Percentiles rank a stretch among this genome's conserved stretches.
Evolutionary conservation across 164 flowering plant species (phyloP).

Genomic region (Nymphaea colorata): DNA sequence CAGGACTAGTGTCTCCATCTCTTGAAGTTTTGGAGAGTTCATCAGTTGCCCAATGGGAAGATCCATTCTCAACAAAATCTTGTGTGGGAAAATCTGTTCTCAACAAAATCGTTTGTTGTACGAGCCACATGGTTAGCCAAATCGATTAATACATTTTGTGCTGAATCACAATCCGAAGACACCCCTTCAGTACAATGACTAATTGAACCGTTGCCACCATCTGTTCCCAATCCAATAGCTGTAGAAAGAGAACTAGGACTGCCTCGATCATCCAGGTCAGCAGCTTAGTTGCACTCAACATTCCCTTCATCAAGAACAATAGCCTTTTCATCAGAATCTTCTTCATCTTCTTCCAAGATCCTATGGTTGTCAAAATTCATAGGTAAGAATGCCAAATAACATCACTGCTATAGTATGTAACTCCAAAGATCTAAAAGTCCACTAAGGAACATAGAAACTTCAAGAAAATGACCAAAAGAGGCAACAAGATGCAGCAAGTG

Average conservation of each 20-base stretch:
- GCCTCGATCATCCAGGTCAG: conserved; percentile 22
- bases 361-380: background rate
- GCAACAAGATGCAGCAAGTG: too few species aligned
- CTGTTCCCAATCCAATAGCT: conserved; percentile 6
- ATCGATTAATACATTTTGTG: conserved; percentile 4
- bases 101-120: background rate
- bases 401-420: too few species aligned
- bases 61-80: too few species aligned
- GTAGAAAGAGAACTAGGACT: conserved; percentile 42
- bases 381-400: background rate
- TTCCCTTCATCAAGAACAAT: conserved; percentile 34
- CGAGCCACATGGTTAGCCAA: conserved; percentile 5
- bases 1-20: background rate
- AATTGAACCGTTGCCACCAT: conserved; percentile 7
- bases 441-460: too few species aligned
- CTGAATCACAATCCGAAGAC: conserved; percentile 5
- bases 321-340: conserved; percentile 40
- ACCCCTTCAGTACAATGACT: background rate
- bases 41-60: background rate
- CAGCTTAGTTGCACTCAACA: conserved; percentile 21
- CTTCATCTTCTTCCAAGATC: conserved; percentile 20
- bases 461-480: too few species aligned
- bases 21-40: background rate
- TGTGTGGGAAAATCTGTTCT: too few species aligned
- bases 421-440: too few species aligned